Percentiles rank a stretch among this genome's conserved stretches.
phyloP scores from a whole-genome alignment of 2,329 filamentous ascomycete species.

The Fusarium globosum region DNA sequence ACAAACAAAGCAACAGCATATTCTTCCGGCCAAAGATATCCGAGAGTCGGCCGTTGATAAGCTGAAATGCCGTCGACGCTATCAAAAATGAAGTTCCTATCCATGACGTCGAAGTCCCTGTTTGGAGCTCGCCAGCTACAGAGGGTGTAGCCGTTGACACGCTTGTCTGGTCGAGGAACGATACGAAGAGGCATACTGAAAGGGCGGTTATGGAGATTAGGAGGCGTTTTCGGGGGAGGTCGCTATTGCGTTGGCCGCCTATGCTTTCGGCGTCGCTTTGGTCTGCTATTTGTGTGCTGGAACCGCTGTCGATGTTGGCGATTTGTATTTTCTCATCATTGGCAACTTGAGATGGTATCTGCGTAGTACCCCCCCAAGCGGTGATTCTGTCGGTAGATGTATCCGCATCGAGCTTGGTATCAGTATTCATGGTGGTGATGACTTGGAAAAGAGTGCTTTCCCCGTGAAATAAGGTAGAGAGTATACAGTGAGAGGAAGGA shows the following conservation, averaged over 20 bases:
- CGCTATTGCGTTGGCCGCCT: slow-evolving; percentile 48
- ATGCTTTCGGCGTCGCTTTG: slow-evolving; percentile 35
- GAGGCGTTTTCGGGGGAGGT: slow-evolving; percentile 48
- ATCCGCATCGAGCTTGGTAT: no score
- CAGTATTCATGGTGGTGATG: no score
- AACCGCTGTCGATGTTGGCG: neutral
- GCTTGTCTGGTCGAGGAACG: neutral
- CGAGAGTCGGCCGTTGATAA: neutral
- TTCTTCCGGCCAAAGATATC: neutral
- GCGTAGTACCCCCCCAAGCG: no score
- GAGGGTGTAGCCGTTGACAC: neutral
- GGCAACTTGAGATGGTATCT: rapidly evolving
- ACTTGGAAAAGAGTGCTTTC: no score
- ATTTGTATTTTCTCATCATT: neutral
- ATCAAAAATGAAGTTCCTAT: neutral
- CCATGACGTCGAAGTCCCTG: neutral
- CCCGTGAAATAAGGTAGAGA: no score
- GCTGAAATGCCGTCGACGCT: neutral
- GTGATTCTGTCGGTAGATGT: no score
- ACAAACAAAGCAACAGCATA: neutral
- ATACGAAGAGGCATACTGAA: neutral
- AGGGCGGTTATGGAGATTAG: slow-evolving; percentile 38
- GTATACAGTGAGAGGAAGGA: no score
- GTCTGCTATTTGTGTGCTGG: neutral
- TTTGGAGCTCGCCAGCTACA: neutral